These are phyloP conservation scores for Orobanche coerulescens DNA, from an alignment of 257 asterid genomes.

Conservation along the genomic window DNA sequence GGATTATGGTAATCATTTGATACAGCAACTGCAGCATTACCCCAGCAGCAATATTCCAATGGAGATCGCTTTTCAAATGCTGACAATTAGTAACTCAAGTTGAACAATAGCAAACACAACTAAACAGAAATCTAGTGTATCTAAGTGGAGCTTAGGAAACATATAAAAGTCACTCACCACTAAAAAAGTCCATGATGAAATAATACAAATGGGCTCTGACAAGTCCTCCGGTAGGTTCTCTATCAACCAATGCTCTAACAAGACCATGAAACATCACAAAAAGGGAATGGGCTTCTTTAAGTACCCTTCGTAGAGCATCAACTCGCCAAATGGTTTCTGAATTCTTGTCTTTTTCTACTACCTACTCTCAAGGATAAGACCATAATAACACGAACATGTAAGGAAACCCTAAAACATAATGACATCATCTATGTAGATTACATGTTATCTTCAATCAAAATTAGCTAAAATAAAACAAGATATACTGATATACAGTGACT, in stretches of 20 bases:
- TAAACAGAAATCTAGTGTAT: conserved; percentile 26
- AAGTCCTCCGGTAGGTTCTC: conserved; percentile 87
- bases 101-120: conserved; percentile 43
- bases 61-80: conserved; percentile 93
- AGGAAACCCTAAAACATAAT: conserved; percentile 6
- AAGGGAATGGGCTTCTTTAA: conserved; percentile 84
- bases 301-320: conserved; percentile 62
- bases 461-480: neutral
- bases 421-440: neutral
- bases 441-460: neutral
- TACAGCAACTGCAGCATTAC: conserved; percentile 89
- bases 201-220: conserved; percentile 64
- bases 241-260: conserved; percentile 69
- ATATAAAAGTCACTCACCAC: conserved; percentile 57
- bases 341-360: conserved; percentile 64
- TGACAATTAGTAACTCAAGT: conserved; percentile 87
- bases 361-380: conserved; percentile 40
- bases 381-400: conserved; percentile 14
- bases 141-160: conserved; percentile 25
- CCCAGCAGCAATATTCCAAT: conserved; percentile 96
- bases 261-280: conserved; percentile 91
- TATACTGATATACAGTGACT: neutral
- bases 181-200: conserved; percentile 88
- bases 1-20: conserved; percentile 62
- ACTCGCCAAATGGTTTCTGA: conserved; percentile 80